These are phyloP conservation scores for Trapa incisa DNA, from an alignment of 345 rosid genomes.

Conservation along the genomic window DNA sequence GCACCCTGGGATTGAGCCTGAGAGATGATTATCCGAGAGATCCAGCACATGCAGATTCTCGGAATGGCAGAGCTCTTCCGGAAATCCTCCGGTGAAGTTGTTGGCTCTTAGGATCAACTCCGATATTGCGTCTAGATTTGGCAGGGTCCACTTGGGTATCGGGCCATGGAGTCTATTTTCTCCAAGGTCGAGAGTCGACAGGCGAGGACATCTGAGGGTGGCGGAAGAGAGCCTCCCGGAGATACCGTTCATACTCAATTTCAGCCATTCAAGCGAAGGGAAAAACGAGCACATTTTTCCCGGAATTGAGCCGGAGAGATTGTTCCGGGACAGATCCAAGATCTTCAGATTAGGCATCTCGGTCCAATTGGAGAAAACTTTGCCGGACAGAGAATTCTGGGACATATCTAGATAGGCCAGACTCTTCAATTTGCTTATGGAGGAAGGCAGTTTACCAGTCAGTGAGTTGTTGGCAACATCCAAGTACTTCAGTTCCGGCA, in stretches of 20 bases:
- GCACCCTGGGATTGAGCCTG: conserved; percentile 11
- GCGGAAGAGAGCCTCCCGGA: conserved; percentile 15
- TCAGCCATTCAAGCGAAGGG: conserved; percentile 9
- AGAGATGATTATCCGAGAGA: conserved; percentile 8
- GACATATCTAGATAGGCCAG: conserved; percentile 12
- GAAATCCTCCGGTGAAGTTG: conserved; percentile 9
- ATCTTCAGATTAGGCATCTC: not conserved
- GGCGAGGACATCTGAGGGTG: conserved; percentile 4
- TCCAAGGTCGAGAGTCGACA: conserved; percentile 16
- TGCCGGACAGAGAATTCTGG: conserved; percentile 14
- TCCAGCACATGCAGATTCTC: conserved; percentile 5
- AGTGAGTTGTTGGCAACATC: conserved; percentile 9
- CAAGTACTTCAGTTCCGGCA: not conserved
- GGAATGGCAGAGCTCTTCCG: conserved; percentile 6
- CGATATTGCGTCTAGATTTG: not conserved
- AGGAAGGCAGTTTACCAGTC: not conserved
- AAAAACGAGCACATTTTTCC: conserved; percentile 5
- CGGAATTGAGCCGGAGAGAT: conserved; percentile 10
- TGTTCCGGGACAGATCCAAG: conserved; percentile 17
- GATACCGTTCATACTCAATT: conserved; percentile 15
- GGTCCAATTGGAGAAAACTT: conserved; percentile 12
- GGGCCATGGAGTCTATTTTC: conserved; percentile 14
- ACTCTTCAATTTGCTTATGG: not conserved
- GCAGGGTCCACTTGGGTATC: conserved; percentile 10
- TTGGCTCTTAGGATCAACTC: conserved; percentile 8